Evolutionary conservation across 176 grass and related monocot species (phyloP).

Genomic region (Cenchrus purpureus): DNA sequence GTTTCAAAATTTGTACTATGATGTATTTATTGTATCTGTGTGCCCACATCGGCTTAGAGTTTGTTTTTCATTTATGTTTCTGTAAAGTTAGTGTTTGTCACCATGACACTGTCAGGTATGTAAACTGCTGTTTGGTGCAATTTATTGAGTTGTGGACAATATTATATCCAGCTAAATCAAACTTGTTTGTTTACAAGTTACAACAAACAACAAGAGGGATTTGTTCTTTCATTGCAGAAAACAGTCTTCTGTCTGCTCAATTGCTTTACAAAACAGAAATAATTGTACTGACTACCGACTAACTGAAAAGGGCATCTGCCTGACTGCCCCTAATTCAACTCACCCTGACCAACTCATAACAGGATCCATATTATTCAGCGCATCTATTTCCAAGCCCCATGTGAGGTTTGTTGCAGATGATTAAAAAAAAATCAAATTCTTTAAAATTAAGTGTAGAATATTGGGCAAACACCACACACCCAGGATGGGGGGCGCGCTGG

Average conservation of each 20-base stretch:
- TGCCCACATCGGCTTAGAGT: neutral
- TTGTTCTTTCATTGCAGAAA: neutral
- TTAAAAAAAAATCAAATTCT: neutral
- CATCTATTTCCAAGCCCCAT: neutral
- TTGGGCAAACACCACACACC: too few relatives aligned
- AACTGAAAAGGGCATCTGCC: neutral
- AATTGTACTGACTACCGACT: neutral
- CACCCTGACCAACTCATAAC: neutral
- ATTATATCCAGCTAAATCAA: conserved; percentile 7
- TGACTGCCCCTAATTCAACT: neutral
- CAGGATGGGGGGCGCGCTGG: too few relatives aligned
- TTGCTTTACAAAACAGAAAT: neutral
- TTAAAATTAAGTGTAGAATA: neutral
- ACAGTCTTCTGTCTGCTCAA: neutral
- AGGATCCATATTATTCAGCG: neutral
- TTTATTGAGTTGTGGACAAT: conserved; percentile 26
- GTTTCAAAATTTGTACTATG: conserved; percentile 13
- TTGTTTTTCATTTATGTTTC: neutral
- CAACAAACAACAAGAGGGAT: neutral
- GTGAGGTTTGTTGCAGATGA: neutral
- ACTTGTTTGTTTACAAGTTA: neutral
- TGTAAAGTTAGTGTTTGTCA: neutral
- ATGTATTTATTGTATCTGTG: neutral
- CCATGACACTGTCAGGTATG: neutral
- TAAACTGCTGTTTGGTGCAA: neutral